A percentile compares a stretch with the other conserved stretches of the same genome.
Conservation (phyloP, 2,329 filamentous ascomycete genomes). For the Ceratocystis harringtonii region DNA sequence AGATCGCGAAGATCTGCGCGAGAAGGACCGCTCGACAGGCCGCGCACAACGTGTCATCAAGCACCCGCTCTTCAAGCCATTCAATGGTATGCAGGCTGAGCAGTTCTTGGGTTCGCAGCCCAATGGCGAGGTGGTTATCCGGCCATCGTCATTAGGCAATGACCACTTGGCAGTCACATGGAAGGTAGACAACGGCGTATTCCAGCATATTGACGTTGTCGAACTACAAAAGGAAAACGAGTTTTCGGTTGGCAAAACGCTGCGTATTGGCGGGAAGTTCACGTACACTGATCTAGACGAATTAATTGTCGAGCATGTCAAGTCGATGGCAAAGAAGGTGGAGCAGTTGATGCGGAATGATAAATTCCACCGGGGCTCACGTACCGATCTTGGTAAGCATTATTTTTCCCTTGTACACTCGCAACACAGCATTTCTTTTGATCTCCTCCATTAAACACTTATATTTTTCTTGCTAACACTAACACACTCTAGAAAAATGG, state of each 20-base stretch:
- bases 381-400: constrained; percentile 64
- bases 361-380: constrained; percentile 74
- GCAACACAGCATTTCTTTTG: no score
- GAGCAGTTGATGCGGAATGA: constrained; percentile 91
- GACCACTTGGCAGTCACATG: constrained; percentile 94
- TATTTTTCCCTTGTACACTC: no score
- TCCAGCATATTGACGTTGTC: constrained; percentile 92
- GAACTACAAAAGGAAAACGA: constrained; percentile 96
- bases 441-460: not conserved
- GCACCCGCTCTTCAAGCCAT: constrained; percentile 87
- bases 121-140: constrained; percentile 81
- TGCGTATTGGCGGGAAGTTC: constrained; percentile 77
- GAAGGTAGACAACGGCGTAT: constrained; percentile 95
- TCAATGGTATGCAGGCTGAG: constrained; percentile 83
- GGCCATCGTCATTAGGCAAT: constrained; percentile 85
- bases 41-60: constrained; percentile 92
- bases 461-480: constrained; percentile 15
- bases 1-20: constrained; percentile 68
- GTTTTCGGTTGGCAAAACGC: constrained; percentile 74
- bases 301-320: constrained; percentile 90
- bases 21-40: constrained; percentile 73
- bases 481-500: constrained; percentile 60
- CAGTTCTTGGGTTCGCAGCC: constrained; percentile 80
- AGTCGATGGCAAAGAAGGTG: constrained; percentile 95
- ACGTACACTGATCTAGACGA: constrained; percentile 94